Evolutionary conservation across 208 protist species (phyloP).

Genomic region (Leishmania tarentolae): DNA sequence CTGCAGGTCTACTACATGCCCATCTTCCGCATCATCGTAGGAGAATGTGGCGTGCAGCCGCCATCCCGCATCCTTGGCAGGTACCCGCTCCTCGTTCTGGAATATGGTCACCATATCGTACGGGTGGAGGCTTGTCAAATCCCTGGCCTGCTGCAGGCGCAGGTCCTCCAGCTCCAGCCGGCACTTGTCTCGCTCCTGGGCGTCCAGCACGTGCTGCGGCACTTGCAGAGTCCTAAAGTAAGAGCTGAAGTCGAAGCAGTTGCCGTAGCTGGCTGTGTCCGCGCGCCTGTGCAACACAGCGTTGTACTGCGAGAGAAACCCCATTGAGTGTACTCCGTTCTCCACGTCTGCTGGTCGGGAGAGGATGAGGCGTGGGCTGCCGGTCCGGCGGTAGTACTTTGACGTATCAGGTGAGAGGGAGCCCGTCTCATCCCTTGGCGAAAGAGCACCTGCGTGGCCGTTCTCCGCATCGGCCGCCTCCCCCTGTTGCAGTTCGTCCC

Average conservation of each 20-base stretch:
- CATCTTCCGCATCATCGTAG: slow-evolving; percentile 47
- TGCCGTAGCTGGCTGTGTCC: slow-evolving; percentile 9
- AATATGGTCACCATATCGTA: slow-evolving; percentile 41
- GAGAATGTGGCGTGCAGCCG: slow-evolving; percentile 57
- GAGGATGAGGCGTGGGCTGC: not conserved
- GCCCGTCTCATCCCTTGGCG: not conserved
- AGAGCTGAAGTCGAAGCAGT: slow-evolving; percentile 44
- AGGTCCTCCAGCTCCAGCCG: slow-evolving; percentile 66
- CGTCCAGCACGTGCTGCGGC: slow-evolving; percentile 54
- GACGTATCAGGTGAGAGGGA: not conserved
- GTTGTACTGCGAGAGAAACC: slow-evolving; percentile 43
- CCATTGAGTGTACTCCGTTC: slow-evolving; percentile 41
- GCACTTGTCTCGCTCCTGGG: slow-evolving; percentile 70
- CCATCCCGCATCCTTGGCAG: slow-evolving; percentile 34
- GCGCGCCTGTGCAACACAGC: slow-evolving; percentile 11
- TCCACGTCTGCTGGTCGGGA: slow-evolving; percentile 24
- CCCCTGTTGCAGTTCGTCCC: slow-evolving; percentile 24
- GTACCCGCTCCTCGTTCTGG: slow-evolving; percentile 58
- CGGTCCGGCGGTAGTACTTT: not conserved
- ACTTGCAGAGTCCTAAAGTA: slow-evolving; percentile 49
- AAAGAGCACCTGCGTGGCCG: not conserved
- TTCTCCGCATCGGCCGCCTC: not conserved
- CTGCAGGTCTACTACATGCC: slow-evolving; percentile 47
- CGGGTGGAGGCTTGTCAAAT: slow-evolving; percentile 34
- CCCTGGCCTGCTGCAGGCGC: slow-evolving; percentile 37